These are phyloP conservation scores for Cystobasidium pallidum DNA, from an alignment of 1,284 basidiomycete species.

Conservation along the genomic window DNA sequence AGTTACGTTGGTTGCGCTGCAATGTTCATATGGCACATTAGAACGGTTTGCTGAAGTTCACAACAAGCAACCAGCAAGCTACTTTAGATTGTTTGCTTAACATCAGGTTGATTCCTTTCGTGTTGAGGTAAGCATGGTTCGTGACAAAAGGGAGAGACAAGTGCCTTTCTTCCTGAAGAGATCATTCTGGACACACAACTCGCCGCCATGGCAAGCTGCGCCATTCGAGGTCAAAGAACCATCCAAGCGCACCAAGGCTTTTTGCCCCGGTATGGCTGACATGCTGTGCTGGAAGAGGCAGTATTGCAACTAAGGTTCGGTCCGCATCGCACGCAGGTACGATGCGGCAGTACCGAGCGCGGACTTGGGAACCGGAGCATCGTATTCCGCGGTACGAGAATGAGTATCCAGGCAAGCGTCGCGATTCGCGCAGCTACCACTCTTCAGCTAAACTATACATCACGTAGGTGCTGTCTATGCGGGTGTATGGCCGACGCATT, in stretches of 20 bases:
- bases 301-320: too few relatives aligned
- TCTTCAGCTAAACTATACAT: too few relatives aligned
- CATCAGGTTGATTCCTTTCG: too few relatives aligned
- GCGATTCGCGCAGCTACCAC: too few relatives aligned
- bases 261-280: not conserved
- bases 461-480: not conserved
- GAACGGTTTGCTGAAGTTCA: too few relatives aligned
- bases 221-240: not conserved
- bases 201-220: slow-evolving; percentile 1
- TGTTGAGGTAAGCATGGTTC: not conserved
- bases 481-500: not conserved
- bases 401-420: too few relatives aligned
- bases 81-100: too few relatives aligned
- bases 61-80: too few relatives aligned
- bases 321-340: not conserved
- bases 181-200: not conserved
- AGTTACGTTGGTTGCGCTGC: too few relatives aligned
- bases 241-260: not conserved
- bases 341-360: not conserved
- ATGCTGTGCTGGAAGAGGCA: not conserved
- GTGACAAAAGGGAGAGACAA: not conserved
- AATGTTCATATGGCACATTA: too few relatives aligned
- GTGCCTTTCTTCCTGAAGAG: not conserved
- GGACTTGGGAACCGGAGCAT: slow-evolving; percentile 5
- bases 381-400: not conserved